Evolutionary conservation across 768 basidiomycete genomes (phyloP), one percentile per base, ranked within the genome.

Genomic region (Ephemerocybe angulata): DNA sequence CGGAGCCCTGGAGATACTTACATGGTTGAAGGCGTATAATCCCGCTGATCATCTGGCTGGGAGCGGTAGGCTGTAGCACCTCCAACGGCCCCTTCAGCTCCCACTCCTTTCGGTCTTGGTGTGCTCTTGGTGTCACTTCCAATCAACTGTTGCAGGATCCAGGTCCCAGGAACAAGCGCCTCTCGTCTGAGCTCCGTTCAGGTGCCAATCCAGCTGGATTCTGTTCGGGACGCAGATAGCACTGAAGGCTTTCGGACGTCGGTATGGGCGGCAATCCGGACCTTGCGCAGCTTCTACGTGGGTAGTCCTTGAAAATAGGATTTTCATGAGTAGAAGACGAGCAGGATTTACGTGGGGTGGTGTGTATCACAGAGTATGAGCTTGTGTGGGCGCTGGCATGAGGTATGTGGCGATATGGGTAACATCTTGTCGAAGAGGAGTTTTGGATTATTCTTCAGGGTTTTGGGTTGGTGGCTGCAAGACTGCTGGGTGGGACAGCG

Each of bases 221-320:
- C n/a, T 4, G 17, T 51, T 51, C 13, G 35, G 35, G 25, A 29
- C 29, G 15, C 2, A 40, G 31, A 25, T 22, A 37, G 33, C 33
- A 37, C 50, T 22, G 33, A 33, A 17, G 24, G 24, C 3, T 7
- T 35, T 29, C 4, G 50, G 22, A 37, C 11, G 5, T 15, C 15
- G 30, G 17, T 17, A n/a, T 48, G 10, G 13, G 6, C 25, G 5
- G 15, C 8, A 5, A 24, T 27, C 28, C 25, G 27, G 19, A 28
- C 10, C 15, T 7, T 4, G 8, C 28, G 25, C 33, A 43, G 42
- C 22, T n/a, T 22, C 17, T 21, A 43, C 4, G 33, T n/a, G 5
- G 19, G 53, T 55, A 48, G 50, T 55, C 54, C 54, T 55, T 21
- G 47, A n/a, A 28, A 55, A 55, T 55, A 55, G 54, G 54, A 43